Base-by-base conservation (phyloP, 805 yeast genomes). In the Hanseniaspora clermontiae region DNA sequence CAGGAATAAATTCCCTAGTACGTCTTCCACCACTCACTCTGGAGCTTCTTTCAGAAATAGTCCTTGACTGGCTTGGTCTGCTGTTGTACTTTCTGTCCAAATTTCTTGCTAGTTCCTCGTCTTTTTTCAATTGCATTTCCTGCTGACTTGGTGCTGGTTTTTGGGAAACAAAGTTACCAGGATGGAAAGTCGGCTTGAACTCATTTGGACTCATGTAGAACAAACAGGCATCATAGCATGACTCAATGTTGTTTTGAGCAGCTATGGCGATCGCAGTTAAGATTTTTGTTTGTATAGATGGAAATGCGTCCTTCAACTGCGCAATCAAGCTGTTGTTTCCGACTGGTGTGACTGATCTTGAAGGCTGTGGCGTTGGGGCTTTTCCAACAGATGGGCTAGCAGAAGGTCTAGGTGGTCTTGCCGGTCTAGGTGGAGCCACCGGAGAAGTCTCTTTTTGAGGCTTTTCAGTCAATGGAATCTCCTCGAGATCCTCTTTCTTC, bases 191-290 rank as follows among this genome's bases (percentile, higher is more conserved):
- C 52, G 57, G 57, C 34, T 53, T 53, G 37, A 53, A 53, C 1
- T 49, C 54, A 14, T 17, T 38, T 10, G 91, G 91, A 68, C 90
- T 96, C 17, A 87, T 82, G 55, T 87, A 70, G 62, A 78, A 87
- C 59, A 91, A 73, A 63, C 90, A 72, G 0, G 96, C 97, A 67
- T 84, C 85, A 73, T 91, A 91, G 1, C 96, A 95, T 1, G 86
- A 82, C 62, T 88, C 96, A 46, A 87, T 67, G 49, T 77, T 74
- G 32, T 95, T 96, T 49, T 77, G 79, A 19, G 95, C 81, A 2
- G 97, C 97, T 66, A 93, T 86, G 57, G 90, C 73, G 0, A 87
- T 83, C 32, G 95, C 89, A 55, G 82, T 80, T 60, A 87, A 74
- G 62, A 82, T 78, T 59, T 81, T 78, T 34, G 78, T 84, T 43